Conservation (phyloP, 1,284 basidiomycete genomes). For the Puccinia sorghi region DNA sequence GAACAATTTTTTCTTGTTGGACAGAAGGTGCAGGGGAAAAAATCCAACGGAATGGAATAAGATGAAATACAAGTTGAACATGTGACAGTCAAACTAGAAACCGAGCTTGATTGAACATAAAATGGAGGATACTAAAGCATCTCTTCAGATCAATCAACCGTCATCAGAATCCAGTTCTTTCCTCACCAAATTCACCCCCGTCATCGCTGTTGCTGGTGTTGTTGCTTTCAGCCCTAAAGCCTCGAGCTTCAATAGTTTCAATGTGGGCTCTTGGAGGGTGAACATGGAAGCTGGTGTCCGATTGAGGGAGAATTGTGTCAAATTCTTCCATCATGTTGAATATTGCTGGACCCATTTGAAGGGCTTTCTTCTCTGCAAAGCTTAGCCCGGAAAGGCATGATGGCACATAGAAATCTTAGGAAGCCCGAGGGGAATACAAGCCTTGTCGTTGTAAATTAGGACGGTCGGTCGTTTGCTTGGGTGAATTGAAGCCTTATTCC, state of each 20-base stretch:
- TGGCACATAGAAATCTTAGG: constrained; percentile 26
- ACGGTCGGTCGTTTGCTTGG: constrained; percentile 6
- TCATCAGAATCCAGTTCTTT: background rate
- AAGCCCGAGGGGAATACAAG: constrained; percentile 34
- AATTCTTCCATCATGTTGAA: constrained; percentile 6
- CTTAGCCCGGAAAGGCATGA: background rate
- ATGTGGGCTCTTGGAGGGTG: background rate
- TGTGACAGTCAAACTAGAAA: too few relatives aligned
- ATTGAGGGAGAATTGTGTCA: constrained; percentile 8
- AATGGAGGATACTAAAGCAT: background rate
- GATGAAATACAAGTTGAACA: too few relatives aligned
- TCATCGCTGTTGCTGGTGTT: background rate
- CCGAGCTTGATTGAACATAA: too few relatives aligned
- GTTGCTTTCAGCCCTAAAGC: too few relatives aligned
- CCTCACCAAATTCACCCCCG: background rate
- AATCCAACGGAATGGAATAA: too few relatives aligned
- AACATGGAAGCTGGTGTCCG: background rate
- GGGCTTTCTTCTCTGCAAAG: constrained; percentile 10
- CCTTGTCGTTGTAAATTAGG: constrained; percentile 6
- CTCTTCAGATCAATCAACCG: constrained; percentile 3
- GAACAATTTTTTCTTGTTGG: too few relatives aligned
- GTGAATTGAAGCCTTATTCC: background rate
- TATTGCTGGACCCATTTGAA: constrained; percentile 3
- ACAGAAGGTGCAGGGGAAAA: too few relatives aligned
- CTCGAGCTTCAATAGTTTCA: background rate